These are phyloP conservation scores for Liquidambar formosana DNA, from an alignment of 164 flowering plant genomes.

Conservation along the genomic window DNA sequence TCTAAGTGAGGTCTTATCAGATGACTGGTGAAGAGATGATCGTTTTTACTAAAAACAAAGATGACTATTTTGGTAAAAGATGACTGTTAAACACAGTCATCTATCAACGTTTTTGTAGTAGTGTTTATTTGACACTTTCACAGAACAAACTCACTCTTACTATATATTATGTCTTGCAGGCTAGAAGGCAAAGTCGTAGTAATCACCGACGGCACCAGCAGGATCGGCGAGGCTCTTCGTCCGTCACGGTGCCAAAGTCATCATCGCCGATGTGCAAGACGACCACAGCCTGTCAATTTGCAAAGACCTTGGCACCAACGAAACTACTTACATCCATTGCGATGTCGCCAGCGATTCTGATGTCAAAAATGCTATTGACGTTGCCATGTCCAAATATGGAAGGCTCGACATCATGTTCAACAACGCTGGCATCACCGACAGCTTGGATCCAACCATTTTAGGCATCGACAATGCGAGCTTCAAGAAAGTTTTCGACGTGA, in stretches of 20 bases:
- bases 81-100: too few relatives aligned
- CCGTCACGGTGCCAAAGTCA: conserved; percentile 50
- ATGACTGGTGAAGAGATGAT: too few relatives aligned
- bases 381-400: conserved; percentile 38
- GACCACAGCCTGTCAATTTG: conserved; percentile 24
- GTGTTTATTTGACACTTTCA: too few relatives aligned
- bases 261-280: conserved; percentile 54
- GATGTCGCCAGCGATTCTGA: conserved; percentile 46
- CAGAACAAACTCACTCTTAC: too few relatives aligned
- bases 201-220: conserved; percentile 61
- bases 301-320: conserved; percentile 18
- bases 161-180: too few relatives aligned
- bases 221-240: conserved; percentile 49
- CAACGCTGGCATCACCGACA: conserved; percentile 47
- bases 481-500: conserved; percentile 26
- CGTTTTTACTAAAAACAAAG: too few relatives aligned
- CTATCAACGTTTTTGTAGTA: too few relatives aligned
- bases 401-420: conserved; percentile 56
- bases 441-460: neutral
- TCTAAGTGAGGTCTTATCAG: too few relatives aligned
- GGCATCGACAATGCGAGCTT: conserved; percentile 16
- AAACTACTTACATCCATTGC: conserved; percentile 40
- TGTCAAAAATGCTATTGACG: conserved; percentile 28
- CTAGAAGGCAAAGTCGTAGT: conserved; percentile 54
- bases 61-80: too few relatives aligned